Conservation (phyloP, 108 stramenopile species). For the Fistulifera solaris region DNA sequence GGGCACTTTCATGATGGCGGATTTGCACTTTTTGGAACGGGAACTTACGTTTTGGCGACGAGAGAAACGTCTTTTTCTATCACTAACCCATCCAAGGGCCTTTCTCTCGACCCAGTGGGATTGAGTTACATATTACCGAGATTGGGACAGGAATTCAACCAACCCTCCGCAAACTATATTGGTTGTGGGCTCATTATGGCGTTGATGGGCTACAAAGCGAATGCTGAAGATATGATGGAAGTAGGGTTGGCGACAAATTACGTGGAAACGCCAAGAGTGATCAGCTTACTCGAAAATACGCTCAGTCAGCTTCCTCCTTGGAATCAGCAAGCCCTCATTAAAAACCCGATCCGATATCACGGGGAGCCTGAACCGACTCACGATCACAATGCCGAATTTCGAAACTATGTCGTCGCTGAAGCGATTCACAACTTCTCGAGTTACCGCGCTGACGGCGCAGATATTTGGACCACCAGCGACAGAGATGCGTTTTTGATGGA, state of each 20-base stretch:
- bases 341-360: conserved; percentile 25
- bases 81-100: conserved; percentile 59
- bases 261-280: conserved; percentile 26
- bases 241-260: conserved; percentile 76
- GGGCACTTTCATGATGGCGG: conserved; percentile 69
- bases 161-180: conserved; percentile 31
- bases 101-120: conserved; percentile 74
- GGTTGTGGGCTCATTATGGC: conserved; percentile 59
- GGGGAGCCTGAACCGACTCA: conserved; percentile 19
- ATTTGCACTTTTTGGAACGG: conserved; percentile 48
- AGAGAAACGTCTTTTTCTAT: conserved; percentile 49
- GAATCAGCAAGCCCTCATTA: conserved; percentile 43
- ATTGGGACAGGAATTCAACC: conserved; percentile 60
- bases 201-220: conserved; percentile 66
- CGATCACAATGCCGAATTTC: conserved; percentile 48
- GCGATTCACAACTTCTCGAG: conserved; percentile 48
- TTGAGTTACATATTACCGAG: conserved; percentile 66
- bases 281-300: conserved; percentile 48
- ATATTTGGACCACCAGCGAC: conserved; percentile 26
- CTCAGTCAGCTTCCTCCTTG: conserved; percentile 45
- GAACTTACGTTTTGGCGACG: conserved; percentile 68
- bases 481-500: neutral
- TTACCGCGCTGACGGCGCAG: conserved; percentile 40
- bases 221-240: conserved; percentile 68
- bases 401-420: conserved; percentile 54